Evolutionary conservation across 2,329 filamentous ascomycete species (phyloP), one percentile per base, ranked within the genome.

Genomic region (Phoma sp.): DNA sequence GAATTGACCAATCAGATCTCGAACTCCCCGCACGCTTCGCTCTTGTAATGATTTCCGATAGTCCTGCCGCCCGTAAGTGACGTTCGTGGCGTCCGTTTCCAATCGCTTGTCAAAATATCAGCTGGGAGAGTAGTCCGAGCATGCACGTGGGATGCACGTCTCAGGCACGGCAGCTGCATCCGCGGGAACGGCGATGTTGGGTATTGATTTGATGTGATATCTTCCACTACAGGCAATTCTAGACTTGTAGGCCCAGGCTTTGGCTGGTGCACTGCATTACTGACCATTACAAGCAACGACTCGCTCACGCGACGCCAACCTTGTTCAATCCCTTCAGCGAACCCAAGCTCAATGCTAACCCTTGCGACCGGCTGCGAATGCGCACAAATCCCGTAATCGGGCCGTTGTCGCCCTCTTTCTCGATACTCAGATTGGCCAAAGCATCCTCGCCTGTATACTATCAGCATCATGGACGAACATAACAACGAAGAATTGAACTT

Each of bases 321-420:
- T 75, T 76, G 62, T 93, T 96, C 59, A 99, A 80, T 1, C 95
- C 95, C 80, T 98, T 99, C 69, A 99, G 81, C 44, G 91, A 96
- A 29, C 95, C 95, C 61, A 99, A 80, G 78, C 93, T 97, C 65
- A 99, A 80, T 9, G 95, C 95, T 70, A 99, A 81, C 43, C 95
- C 95, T 79, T 99, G 95, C 33, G 92, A 96, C 73, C 95, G 89
- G 81, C 93, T 97, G 78, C 95, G 88, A 85, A 99, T 99, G 74
- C 95, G 88, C 60, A 99, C 93, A 76, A 99, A 99, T 39, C 95
- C 95, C 37, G 93, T 97, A 60, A 99, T 93, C 5, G 92, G 91
- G 23, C 95, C 95, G 69, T 96, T 89, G 24, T 96, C 92, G 55
- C 92, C 93, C 75, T 98, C 93, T 79, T 97, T 93, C 78, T 99